Evolutionary conservation across 768 basidiomycete genomes (phyloP).

Genomic region (Boletus pseudo-olivaceus): DNA sequence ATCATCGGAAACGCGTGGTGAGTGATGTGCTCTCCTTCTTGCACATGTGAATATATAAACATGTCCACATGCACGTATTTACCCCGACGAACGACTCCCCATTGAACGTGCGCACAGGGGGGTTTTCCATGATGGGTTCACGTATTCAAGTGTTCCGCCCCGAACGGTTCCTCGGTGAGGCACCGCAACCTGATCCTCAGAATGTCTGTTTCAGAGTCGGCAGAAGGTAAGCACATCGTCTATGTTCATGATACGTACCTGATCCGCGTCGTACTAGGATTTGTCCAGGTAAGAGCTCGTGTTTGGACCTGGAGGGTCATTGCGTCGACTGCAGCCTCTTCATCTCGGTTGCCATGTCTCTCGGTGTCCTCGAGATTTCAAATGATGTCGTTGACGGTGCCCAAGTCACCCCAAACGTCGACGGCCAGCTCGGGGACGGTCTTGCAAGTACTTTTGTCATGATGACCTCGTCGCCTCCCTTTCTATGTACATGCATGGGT

Average conservation of each 20-base stretch:
- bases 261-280: slow-evolving; percentile 1
- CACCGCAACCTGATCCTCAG: slow-evolving; percentile 17
- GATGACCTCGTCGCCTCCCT: fast-evolving
- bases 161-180: slow-evolving; percentile 31
- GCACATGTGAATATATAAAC: background rate
- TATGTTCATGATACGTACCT: no score
- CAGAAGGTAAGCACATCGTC: slow-evolving; percentile 18
- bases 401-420: slow-evolving; percentile 43
- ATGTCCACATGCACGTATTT: no score
- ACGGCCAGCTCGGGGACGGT: slow-evolving; percentile 40
- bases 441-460: slow-evolving; percentile 32
- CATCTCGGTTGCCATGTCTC: slow-evolving; percentile 31
- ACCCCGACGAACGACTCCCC: background rate
- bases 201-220: slow-evolving; percentile 27
- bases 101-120: slow-evolving; percentile 34
- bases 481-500: background rate
- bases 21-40: slow-evolving; percentile 1
- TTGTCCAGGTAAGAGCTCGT: slow-evolving; percentile 23
- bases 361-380: slow-evolving; percentile 43
- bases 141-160: slow-evolving; percentile 33
- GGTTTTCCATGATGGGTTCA: slow-evolving; percentile 49
- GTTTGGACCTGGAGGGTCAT: no score
- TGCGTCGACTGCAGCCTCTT: no score
- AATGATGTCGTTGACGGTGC: slow-evolving; percentile 40
- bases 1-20: slow-evolving; percentile 24